Conservation (phyloP, 129 eudicot species). For the Escallonia rubra region DNA sequence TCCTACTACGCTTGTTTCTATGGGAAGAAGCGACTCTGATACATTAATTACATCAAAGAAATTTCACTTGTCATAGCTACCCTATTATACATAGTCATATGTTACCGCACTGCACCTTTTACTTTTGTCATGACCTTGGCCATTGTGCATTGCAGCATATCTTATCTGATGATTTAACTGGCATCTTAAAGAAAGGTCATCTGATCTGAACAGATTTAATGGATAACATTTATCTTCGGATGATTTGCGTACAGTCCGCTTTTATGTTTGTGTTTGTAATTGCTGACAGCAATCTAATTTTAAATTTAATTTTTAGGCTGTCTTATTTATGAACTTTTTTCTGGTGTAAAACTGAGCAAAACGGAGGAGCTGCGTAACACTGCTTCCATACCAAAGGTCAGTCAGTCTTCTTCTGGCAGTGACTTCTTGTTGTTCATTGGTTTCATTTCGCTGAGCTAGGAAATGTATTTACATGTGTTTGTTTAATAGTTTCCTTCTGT, state of each 20-base stretch:
- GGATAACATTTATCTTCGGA: neutral
- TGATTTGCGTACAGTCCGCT: neutral
- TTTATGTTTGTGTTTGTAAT: neutral
- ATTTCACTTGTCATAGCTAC: neutral
- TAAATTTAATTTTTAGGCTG: slow-evolving; percentile 54
- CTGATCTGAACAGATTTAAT: neutral
- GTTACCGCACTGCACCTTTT: neutral
- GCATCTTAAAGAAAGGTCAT: neutral
- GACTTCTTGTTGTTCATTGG: slow-evolving; percentile 5
- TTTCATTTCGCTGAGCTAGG: slow-evolving; percentile 4
- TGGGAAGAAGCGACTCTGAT: neutral
- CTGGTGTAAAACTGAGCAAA: slow-evolving; percentile 65
- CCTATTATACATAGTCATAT: neutral
- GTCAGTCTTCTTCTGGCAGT: slow-evolving; percentile 12
- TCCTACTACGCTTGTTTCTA: neutral
- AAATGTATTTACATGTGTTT: slow-evolving; percentile 1
- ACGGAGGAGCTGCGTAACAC: slow-evolving; percentile 95
- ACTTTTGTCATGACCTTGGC: neutral
- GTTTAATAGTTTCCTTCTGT: slow-evolving; percentile 12
- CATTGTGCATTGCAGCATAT: neutral
- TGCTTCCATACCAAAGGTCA: slow-evolving; percentile 89
- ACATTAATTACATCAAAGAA: neutral
- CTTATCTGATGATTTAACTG: neutral
- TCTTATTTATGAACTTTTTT: slow-evolving; percentile 87
- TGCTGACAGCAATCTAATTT: slow-evolving; percentile 11